Evolutionary conservation across 1,284 basidiomycete species (phyloP).

Genomic region (Pulveroboletus sp.): DNA sequence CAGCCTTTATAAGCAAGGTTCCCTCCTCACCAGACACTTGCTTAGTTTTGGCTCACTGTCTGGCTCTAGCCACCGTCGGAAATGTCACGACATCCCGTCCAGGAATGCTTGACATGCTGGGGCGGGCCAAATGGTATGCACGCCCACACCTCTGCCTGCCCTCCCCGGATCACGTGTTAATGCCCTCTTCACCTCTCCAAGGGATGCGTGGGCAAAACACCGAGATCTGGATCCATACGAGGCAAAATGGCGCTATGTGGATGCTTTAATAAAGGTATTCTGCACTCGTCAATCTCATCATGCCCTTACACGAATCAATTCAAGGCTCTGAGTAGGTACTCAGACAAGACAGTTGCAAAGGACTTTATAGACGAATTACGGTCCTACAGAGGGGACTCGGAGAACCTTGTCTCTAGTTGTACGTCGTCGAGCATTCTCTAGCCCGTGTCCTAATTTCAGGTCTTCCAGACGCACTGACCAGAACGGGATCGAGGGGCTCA

Average conservation of each 20-base stretch:
- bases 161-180: conserved; percentile 27
- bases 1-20: conserved; percentile 92
- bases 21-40: not conserved
- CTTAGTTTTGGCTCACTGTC: conserved; percentile 10
- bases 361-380: conserved; percentile 83
- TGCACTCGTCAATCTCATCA: not conserved
- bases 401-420: conserved; percentile 69
- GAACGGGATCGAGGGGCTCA: conserved; percentile 44
- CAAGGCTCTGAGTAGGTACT: conserved; percentile 80
- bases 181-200: conserved; percentile 29
- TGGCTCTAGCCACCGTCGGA: conserved; percentile 73
- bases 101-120: conserved; percentile 90
- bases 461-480: conserved; percentile 19
- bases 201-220: conserved; percentile 95
- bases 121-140: conserved; percentile 87
- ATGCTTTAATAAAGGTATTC: conserved; percentile 77
- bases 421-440: conserved; percentile 25
- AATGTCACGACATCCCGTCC: conserved; percentile 80
- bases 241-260: conserved; percentile 89
- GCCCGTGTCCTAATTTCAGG: conserved; percentile 1
- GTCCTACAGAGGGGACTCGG: conserved; percentile 69
- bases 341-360: conserved; percentile 75
- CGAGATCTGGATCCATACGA: conserved; percentile 75
- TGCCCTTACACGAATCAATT: not conserved
- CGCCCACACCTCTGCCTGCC: not conserved